Percentiles rank a stretch among this genome's conserved stretches.
These are phyloP conservation scores for Ruellia speciosa DNA, from an alignment of 305 asterid genomes.

Conservation along the genomic window DNA sequence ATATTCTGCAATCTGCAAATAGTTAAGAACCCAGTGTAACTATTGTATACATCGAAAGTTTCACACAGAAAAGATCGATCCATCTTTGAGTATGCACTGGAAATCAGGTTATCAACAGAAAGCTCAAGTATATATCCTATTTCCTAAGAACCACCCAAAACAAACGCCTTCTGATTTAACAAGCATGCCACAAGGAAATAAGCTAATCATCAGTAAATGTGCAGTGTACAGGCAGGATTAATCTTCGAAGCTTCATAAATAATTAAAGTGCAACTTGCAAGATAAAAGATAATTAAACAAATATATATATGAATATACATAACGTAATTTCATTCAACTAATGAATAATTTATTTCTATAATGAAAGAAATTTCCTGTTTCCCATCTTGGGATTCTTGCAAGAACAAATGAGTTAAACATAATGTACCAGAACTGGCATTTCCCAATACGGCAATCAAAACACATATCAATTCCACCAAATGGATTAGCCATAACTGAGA, in stretches of 20 bases:
- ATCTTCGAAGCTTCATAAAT: not conserved
- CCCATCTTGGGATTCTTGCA: conserved; percentile 3
- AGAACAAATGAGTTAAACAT: too few species aligned
- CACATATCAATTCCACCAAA: conserved; percentile 17
- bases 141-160: conserved; percentile 15
- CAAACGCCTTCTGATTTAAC: conserved; percentile 7
- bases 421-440: too few species aligned
- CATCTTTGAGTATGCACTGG: conserved; percentile 19
- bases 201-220: conserved; percentile 13
- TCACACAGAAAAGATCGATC: not conserved
- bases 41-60: conserved; percentile 4
- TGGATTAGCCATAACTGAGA: not conserved
- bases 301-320: too few species aligned
- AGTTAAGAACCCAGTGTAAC: conserved; percentile 21
- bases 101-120: conserved; percentile 15
- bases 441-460: conserved; percentile 11
- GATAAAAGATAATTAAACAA: not conserved
- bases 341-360: conserved; percentile 11
- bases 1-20: conserved; percentile 86
- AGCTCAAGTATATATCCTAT: conserved; percentile 14
- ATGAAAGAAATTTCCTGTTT: conserved; percentile 4
- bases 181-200: conserved; percentile 7
- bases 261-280: not conserved
- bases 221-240: conserved; percentile 12
- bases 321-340: conserved; percentile 4